Evolutionary conservation across 306 rosid species (phyloP).

Genomic region (Abrus pulchellus): DNA sequence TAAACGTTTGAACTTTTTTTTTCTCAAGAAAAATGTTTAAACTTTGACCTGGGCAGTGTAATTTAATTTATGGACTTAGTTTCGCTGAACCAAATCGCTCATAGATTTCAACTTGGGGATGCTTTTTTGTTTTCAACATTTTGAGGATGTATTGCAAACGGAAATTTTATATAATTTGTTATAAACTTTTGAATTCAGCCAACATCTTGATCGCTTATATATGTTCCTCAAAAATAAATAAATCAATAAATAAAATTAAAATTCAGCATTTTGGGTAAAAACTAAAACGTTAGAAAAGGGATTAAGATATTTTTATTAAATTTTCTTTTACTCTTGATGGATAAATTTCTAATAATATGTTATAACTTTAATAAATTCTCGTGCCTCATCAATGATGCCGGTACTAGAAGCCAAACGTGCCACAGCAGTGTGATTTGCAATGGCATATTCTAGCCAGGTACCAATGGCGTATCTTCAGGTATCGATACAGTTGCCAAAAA

Average conservation of each 20-base stretch:
- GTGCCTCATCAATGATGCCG: conserved; percentile 43
- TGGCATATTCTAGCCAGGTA: conserved; percentile 36
- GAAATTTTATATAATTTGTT: not conserved
- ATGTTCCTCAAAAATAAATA: not conserved
- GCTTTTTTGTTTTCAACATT: not conserved
- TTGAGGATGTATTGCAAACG: not conserved
- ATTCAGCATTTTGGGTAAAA: not conserved
- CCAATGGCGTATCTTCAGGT: conserved; percentile 29
- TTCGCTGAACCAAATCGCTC: not conserved
- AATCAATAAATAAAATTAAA: not conserved
- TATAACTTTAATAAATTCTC: conserved; percentile 31
- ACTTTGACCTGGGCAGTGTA: no score
- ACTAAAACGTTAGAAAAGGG: conserved; percentile 43
- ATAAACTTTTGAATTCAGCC: conserved; percentile 12
- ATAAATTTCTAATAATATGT: conserved; percentile 41
- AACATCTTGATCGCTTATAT: conserved; percentile 12
- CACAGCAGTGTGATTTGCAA: conserved; percentile 1
- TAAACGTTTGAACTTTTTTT: no score
- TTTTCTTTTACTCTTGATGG: not conserved
- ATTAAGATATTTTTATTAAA: not conserved
- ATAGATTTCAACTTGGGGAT: not conserved
- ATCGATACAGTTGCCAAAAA: conserved; percentile 30
- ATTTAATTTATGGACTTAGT: not conserved
- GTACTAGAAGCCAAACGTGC: conserved; percentile 35
- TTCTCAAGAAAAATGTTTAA: no score